Evolutionary conservation across 768 basidiomycete genomes (phyloP).

Genomic region (Mycena haematopus): DNA sequence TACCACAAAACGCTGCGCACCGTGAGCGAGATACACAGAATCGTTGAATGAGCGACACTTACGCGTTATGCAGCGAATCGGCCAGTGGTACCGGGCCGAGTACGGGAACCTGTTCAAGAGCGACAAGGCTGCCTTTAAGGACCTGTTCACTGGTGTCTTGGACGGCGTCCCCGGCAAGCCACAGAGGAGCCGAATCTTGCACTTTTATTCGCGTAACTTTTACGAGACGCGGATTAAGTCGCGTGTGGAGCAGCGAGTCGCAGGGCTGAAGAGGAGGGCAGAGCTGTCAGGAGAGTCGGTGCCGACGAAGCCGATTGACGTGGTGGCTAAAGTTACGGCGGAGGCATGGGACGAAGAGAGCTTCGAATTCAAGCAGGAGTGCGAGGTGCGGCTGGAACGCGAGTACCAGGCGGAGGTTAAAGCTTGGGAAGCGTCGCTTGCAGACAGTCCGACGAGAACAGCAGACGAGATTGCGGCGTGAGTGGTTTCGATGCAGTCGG

Average conservation of each 20-base stretch:
- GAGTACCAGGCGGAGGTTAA: not conserved
- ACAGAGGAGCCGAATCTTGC: not conserved
- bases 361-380: not conserved
- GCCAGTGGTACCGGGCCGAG: not conserved
- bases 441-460: constrained; percentile 3
- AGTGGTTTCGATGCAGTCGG: not conserved
- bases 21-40: not conserved
- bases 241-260: not conserved
- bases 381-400: not conserved
- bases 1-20: not conserved
- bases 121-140: not conserved
- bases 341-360: not conserved
- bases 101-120: not conserved
- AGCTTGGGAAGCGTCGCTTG: constrained; percentile 6
- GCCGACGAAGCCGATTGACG: not conserved
- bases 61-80: not conserved
- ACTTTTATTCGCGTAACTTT: not conserved
- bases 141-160: not conserved
- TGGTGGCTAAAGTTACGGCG: not conserved
- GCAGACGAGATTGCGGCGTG: constrained; percentile 1
- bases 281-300: not conserved
- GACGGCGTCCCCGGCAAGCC: not conserved
- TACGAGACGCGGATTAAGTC: not conserved
- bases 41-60: not conserved
- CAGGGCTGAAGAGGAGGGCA: not conserved